These are phyloP conservation scores for Gentiana dahurica DNA, from an alignment of 257 asterid species.

Conservation along the genomic window DNA sequence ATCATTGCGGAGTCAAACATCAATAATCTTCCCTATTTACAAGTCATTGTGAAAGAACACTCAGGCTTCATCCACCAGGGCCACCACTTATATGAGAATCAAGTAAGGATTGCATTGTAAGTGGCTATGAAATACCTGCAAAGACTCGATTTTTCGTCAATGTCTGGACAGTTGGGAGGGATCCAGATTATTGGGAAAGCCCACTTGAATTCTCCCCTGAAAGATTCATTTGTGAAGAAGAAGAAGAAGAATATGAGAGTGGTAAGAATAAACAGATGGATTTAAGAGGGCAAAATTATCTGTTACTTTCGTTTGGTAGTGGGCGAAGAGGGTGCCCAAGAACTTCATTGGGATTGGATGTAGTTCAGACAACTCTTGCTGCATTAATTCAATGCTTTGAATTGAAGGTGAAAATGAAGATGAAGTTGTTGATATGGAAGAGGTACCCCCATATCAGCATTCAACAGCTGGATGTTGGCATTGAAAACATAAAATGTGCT, in stretches of 20 bases:
- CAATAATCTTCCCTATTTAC: background rate
- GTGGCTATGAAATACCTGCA: too few species aligned
- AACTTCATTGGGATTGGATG: constrained; percentile 53
- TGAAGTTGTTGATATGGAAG: constrained; percentile 41
- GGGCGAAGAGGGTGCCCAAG: constrained; percentile 76
- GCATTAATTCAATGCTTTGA: constrained; percentile 67
- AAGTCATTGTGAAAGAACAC: too few species aligned
- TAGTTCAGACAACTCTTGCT: constrained; percentile 55
- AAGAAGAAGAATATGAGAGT: too few species aligned
- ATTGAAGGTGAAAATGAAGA: constrained; percentile 17
- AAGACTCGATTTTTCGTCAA: too few species aligned
- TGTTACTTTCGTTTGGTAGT: constrained; percentile 28
- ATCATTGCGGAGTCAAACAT: too few species aligned
- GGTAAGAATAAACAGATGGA: constrained; percentile 27
- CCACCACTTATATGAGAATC: background rate
- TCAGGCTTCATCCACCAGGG: background rate
- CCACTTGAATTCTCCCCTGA: constrained; percentile 55
- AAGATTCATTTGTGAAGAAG: constrained; percentile 24
- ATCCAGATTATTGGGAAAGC: background rate
- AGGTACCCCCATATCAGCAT: constrained; percentile 43
- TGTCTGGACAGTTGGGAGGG: too few species aligned
- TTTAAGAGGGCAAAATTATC: constrained; percentile 54
- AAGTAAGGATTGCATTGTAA: background rate
- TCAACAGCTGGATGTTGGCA: constrained; percentile 2
- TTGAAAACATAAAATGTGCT: too few species aligned